Evolutionary conservation across 306 rosid genomes (phyloP).

Genomic region (Fagus sylvatica): DNA sequence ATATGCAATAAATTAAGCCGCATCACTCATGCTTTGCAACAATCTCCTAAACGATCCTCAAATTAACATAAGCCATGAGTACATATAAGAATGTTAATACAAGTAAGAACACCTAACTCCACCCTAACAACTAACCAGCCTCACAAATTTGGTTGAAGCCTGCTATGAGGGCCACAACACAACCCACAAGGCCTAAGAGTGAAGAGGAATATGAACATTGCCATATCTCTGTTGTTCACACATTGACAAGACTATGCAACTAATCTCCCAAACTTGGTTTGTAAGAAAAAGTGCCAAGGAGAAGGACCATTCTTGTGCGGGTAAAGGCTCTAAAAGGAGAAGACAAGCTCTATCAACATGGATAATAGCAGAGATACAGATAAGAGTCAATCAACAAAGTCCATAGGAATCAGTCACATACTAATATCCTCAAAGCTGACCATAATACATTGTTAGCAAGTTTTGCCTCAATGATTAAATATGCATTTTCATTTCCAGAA

Average conservation of each 20-base stretch:
- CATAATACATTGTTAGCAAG: neutral
- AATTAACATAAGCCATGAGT: neutral
- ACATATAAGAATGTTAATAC: too few relatives aligned
- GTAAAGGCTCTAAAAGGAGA: neutral
- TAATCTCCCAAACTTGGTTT: neutral
- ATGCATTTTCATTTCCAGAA: conserved; percentile 24
- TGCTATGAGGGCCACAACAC: neutral
- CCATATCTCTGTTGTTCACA: neutral
- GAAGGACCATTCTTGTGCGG: neutral
- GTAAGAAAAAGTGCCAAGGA: neutral
- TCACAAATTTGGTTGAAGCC: neutral
- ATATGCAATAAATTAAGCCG: too few relatives aligned
- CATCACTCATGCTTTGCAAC: neutral
- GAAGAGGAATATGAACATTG: neutral
- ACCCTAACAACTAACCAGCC: neutral
- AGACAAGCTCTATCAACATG: neutral
- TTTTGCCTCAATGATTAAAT: neutral
- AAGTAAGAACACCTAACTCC: neutral
- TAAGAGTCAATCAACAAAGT: neutral
- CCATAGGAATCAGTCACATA: neutral
- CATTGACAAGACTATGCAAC: neutral
- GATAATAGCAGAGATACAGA: neutral
- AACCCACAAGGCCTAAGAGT: neutral
- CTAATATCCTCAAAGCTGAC: neutral
- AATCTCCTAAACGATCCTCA: neutral